Evolutionary conservation across 2,329 filamentous ascomycete genomes (phyloP), one percentile per base, ranked within the genome.

Genomic region (Erysiphe pulchra): DNA sequence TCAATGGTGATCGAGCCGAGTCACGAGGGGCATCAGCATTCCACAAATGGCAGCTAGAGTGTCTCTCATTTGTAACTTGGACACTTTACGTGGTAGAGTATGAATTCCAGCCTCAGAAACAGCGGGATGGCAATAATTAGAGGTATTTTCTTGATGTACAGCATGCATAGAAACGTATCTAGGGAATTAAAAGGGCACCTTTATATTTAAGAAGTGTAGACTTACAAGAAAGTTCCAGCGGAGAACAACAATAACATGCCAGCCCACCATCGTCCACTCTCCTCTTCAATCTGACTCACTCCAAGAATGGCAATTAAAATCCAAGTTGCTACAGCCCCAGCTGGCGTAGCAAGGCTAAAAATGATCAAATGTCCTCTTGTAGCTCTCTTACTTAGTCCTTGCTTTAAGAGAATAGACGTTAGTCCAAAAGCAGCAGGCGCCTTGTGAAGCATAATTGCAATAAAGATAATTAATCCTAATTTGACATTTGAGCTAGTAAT

Each of bases 91-190:
- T 55, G 71, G 66, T 37, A 63, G 54, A 33, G 59, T 47, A 14
- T 59, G 54, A 2, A 62, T 62, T 2, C 45, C 17, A 33, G 30
- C 37, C 17, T 77, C 72, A 7, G 64, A 55, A 55, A 73, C 74
- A 5, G 58, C 55, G 0, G 60, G 54, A 45, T 64, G 61, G 9
- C 53, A 50, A 47, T 71, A 65, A n/a, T 63, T 61, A 30, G 69
- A 63, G 1, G 62, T 58, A 9, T 62, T 60, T 45, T 77, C 73
- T 56, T 93, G 86, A 58, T 92, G 82, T 84, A 95, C 93, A 0
- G 86, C 85, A 58, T 98, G 90, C 86, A 95, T 94, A 1, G 90
- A 90, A 39, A 98, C 90, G 57, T 95, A 93, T 54, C 84, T 92
- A 50, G 13, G 43, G 10, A 4, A 28, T 20, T 42, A 30, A 50